phyloP scores from a whole-genome alignment of 129 eudicot species.

The Chrysanthemum lavandulifolium region DNA sequence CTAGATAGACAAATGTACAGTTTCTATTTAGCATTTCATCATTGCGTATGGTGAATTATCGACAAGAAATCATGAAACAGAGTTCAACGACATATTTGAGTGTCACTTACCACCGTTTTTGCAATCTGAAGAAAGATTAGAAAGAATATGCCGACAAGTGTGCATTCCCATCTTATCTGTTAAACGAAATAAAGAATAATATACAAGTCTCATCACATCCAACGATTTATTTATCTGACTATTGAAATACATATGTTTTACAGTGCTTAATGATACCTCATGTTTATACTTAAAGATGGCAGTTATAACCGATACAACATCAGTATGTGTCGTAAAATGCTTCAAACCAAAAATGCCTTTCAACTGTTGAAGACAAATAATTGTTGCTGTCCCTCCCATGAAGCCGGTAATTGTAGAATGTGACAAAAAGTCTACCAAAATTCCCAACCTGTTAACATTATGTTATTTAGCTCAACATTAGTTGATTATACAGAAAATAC shows the following conservation, averaged over 20 bases:
- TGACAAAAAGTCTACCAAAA: constrained; percentile 83
- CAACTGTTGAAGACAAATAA: constrained; percentile 76
- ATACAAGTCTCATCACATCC: not conserved
- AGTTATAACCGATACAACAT: constrained; percentile 48
- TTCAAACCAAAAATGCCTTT: constrained; percentile 76
- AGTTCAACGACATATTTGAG: not conserved
- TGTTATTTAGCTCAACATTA: not conserved
- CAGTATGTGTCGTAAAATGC: constrained; percentile 71
- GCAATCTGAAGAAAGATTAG: constrained; percentile 62
- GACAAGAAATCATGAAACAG: not conserved
- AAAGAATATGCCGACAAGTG: constrained; percentile 56
- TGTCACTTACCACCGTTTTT: constrained; percentile 60
- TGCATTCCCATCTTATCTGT: constrained; percentile 80
- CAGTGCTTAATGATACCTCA: constrained; percentile 44
- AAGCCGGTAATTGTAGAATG: constrained; percentile 90
- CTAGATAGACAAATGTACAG: not conserved
- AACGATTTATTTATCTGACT: not conserved
- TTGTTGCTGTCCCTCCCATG: constrained; percentile 89
- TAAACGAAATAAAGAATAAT: not conserved
- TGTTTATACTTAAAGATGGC: constrained; percentile 50
- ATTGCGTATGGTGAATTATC: not conserved
- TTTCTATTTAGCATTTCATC: not conserved
- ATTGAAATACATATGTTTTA: not conserved
- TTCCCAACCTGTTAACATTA: constrained; percentile 54
- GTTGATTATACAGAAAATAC: not conserved